Evolutionary conservation across 1,284 basidiomycete species (phyloP).

Genomic region (Tilletia walkeri): DNA sequence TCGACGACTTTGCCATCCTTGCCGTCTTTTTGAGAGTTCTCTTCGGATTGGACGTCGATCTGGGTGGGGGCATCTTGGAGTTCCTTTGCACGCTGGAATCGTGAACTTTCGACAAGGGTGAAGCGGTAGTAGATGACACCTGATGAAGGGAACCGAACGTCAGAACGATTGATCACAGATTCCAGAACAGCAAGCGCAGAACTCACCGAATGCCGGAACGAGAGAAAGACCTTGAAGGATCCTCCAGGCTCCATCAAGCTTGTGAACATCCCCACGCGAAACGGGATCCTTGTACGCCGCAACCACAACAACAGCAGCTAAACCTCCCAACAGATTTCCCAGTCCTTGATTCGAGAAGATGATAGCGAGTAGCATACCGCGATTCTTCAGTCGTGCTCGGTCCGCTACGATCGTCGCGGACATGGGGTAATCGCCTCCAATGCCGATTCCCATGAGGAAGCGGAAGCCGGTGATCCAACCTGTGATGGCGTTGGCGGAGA

Average conservation of each 20-base stretch:
- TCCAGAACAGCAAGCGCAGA: constrained; percentile 62
- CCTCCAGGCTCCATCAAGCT: constrained; percentile 50
- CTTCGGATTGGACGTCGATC: neutral
- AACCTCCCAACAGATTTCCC: constrained; percentile 59
- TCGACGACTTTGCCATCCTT: constrained; percentile 34
- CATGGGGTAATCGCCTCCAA: constrained; percentile 77
- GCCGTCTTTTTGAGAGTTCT: constrained; percentile 65
- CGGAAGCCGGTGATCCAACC: constrained; percentile 18
- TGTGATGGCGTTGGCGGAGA: constrained; percentile 24
- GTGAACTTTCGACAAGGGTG: constrained; percentile 61
- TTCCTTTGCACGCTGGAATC: constrained; percentile 75
- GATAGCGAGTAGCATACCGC: constrained; percentile 46
- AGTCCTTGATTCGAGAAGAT: constrained; percentile 58
- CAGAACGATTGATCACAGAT: too few relatives aligned
- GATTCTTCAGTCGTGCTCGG: constrained; percentile 40
- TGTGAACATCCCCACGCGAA: constrained; percentile 38
- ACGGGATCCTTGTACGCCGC: constrained; percentile 66
- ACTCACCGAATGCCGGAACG: constrained; percentile 34
- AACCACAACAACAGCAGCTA: constrained; percentile 70
- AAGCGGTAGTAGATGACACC: constrained; percentile 60
- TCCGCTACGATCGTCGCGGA: constrained; percentile 29
- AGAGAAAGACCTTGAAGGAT: constrained; percentile 56
- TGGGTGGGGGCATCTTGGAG: constrained; percentile 62
- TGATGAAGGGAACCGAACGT: neutral
- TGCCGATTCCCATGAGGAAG: constrained; percentile 41